These are phyloP conservation scores for Lonicera japonica DNA, from an alignment of 129 eudicot species.

Conservation along the genomic window DNA sequence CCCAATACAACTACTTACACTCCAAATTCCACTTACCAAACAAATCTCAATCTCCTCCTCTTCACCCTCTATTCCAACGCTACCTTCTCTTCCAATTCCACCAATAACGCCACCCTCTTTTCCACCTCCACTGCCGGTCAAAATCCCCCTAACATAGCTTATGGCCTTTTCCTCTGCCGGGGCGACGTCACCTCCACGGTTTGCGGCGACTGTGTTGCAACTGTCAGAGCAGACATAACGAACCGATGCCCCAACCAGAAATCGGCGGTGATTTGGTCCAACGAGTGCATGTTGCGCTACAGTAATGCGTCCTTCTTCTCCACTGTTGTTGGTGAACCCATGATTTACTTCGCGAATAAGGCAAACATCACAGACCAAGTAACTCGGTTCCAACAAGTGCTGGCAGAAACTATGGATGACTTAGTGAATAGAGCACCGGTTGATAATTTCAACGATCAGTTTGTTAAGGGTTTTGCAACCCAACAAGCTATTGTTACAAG, in stretches of 20 bases:
- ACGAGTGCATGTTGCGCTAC: conserved; percentile 25
- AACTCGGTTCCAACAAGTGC: not conserved
- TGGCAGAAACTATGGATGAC: not conserved
- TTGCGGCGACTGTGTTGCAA: conserved; percentile 18
- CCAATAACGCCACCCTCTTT: not conserved
- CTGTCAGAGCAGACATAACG: conserved; percentile 3
- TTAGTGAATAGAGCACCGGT: not conserved
- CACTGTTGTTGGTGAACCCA: not conserved
- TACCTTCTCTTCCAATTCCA: too few species aligned
- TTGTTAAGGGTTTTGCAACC: not conserved
- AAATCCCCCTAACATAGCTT: conserved; percentile 11
- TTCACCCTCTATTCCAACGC: conserved; percentile 1
- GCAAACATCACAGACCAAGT: not conserved
- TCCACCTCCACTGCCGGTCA: conserved; percentile 16
- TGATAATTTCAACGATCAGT: conserved; percentile 1
- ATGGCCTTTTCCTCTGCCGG: conserved; percentile 34
- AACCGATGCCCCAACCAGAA: conserved; percentile 1
- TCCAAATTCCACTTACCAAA: not conserved
- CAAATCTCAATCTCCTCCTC: not conserved
- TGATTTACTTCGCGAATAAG: not conserved
- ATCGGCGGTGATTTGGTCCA: conserved; percentile 10
- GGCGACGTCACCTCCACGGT: conserved; percentile 25
- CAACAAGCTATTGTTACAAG: not conserved
- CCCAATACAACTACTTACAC: conserved; percentile 2
- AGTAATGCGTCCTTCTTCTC: conserved; percentile 5